phyloP scores from a whole-genome alignment of 768 basidiomycete genomes.

The Chalciporus piperatus region DNA sequence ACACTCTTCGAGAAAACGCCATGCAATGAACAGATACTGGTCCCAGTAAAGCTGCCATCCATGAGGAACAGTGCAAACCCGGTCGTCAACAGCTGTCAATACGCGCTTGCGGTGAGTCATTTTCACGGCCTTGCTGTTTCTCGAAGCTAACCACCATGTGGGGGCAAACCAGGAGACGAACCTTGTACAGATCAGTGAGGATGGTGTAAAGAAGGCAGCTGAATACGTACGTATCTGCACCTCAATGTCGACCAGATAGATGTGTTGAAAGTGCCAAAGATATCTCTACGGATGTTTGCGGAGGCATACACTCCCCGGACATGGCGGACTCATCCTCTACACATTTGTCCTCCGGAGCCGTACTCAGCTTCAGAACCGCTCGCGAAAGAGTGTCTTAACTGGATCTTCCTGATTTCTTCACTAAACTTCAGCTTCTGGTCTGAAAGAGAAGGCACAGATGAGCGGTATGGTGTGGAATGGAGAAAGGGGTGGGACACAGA shows the following conservation, averaged over 20 bases:
- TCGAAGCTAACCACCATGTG: background rate
- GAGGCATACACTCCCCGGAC: conserved; percentile 77
- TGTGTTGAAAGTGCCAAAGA: conserved; percentile 39
- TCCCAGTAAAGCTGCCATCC: background rate
- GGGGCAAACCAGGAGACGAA: conserved; percentile 46
- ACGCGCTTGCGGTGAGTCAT: conserved; percentile 51
- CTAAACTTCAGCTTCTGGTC: conserved; percentile 94
- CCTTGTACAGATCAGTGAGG: conserved; percentile 55
- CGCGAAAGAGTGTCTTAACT: conserved; percentile 63
- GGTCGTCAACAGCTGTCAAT: conserved; percentile 56
- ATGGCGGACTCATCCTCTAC: conserved; percentile 68
- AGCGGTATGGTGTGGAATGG: conserved; percentile 81
- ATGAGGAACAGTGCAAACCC: conserved; percentile 43
- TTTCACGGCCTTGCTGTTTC: background rate
- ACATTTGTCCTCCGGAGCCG: conserved; percentile 68
- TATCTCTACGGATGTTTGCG: conserved; percentile 51
- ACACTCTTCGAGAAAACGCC: background rate
- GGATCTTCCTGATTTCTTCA: conserved; percentile 86
- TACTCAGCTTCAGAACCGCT: conserved; percentile 50
- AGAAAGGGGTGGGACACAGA: conserved; percentile 59
- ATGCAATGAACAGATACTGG: background rate
- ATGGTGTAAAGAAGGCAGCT: conserved; percentile 65
- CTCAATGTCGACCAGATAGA: conserved; percentile 6
- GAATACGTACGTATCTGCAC: conserved; percentile 46
- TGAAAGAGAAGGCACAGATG: conserved; percentile 52